Evolutionary conservation across 1,284 basidiomycete species (phyloP), one percentile per base, ranked within the genome.

Genomic region (Prillingera fragicola): DNA sequence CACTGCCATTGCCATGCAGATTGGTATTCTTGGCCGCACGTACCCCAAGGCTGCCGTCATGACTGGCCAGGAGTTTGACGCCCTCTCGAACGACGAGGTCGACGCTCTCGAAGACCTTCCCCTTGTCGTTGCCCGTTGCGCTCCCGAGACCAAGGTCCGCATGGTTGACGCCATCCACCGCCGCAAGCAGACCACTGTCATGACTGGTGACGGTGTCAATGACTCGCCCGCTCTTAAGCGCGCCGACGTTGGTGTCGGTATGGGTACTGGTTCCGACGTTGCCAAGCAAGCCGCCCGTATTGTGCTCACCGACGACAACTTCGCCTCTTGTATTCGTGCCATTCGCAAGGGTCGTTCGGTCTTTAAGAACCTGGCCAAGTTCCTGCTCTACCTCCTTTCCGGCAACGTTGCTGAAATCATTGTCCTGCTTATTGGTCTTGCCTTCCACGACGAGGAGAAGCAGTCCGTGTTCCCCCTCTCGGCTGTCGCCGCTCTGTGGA

Each of bases 201-300:
- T 75, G 73, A 74, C 73, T 13, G 72, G 73, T 43, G 70, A 72
- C 48, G 77, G 77, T 58, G 74, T 84, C 49, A 84, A 84, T 60
- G 78, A 80, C 57, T 73, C 74, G 6, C 78, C 78, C 9, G 71
- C 77, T 57, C 65, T 79, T 48, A 77, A 78, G 57, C 72, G 75
- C 25, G 78, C 80, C 18, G 78, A 79, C 39, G 77, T 82, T 21
- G 80, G 80, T 41, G 80, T 84, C 52, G 82, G 79, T 9, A 84
- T 85, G 82, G 83, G 82, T 27, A 78, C 76, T 6, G 82, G 82
- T n/a, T 78, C 78, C 7, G 82, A 84, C 55, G 82, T 84, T 22
- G 82, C 83, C 29, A 76, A 75, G 60, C 73, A 75, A 45, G 73
- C 74, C 6, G 75, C 79, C 14, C 80, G 82, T 61, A 72, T 84